Evolutionary conservation across 148 eudicot genomes (phyloP), one percentile per base, ranked within the genome.

Genomic region (Rhododendron vialii): DNA sequence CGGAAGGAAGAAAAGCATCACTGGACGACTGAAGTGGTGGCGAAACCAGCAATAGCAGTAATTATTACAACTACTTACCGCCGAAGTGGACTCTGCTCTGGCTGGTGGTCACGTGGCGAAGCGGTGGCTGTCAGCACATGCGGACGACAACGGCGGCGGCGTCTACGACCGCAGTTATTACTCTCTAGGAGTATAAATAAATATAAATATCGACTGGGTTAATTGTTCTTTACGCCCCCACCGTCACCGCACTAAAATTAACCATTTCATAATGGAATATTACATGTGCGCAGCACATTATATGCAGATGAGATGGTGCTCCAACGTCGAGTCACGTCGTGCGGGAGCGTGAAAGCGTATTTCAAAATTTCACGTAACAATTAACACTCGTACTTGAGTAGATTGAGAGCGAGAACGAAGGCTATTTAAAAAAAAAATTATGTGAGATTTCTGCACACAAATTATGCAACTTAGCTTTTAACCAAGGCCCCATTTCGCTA

Each of bases 321-420:
- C 38, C 38, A 0, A 36, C 2, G 38, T 3, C 0, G 2, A 36
- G 38, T 36, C 3, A 36, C 38, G 2, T 36, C 38, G 2, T 36
- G 38, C 38, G 1, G 43, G 43, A 41, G 43, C 7, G 43, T 38
- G 43, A 41, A 41, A 41, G 7, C 43, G 7, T 41, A 5, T 41
- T 41, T 41, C 7, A 5, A 5, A 41, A 41, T 5, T 41, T 0
- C 0, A 41, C 7, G 7, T 5, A 41, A 41, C 45, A 41, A 41
- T 7, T 41, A 6, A 1, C 7, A 1, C 6, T 41, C 0, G 0
- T 6, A 7, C 6, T 7, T 5, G 45, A 0, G 8, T 5, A 1
- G 8, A 41, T 5, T 5, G 7, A 41, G 7, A 41, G 0, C 7
- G 7, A 6, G 45, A 6, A 1, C 45, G 1, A 41, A 6, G 0